Base-by-base conservation (phyloP, 169 alveolate species). In the Theileria annulata region DNA sequence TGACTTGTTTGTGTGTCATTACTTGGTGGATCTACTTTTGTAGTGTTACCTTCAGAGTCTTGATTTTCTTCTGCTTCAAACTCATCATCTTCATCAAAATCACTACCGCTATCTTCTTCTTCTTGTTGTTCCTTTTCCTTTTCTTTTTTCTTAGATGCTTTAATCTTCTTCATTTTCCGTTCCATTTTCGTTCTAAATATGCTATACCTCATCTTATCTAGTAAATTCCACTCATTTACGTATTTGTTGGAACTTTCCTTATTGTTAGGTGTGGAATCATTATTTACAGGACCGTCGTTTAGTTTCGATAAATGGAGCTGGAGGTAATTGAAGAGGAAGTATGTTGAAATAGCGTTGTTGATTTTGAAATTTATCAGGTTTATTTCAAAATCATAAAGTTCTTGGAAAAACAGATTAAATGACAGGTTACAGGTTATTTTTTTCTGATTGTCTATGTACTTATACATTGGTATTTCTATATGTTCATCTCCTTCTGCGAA, bases 341-440 rank as follows among this genome's bases (percentile, higher is more conserved):
- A 31, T 19, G 77, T 82, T n/a, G 94, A 89, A 3, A 79, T 79
- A 30, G 82, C 58, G 60, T 83, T 90, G 59, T 62, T 42, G 25
- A 86, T 77, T 17, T 87, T 58, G 90, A 91, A 89, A 47, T 79
- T 78, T 35, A 89, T 75, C 73, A 89, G 80, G 58, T 90, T 81
- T 37, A 89, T 66, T 62, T 89, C 94, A 71, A 89, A 89, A 77
- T 89, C 94, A 75, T 89, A 89, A 17, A 89, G 79, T 59, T 89
- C 94, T 74, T 89, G 94, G 79, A 89, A 89, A 51, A 79, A 89
- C 35, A 89, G 76, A 31, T 85, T 87, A 75, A 89, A 89, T 25
- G 87, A 89, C 30, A 89, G 67, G 31, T 84, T 80, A 66, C 92
- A 85, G 23, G 91, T 82, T 64, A 79, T 66, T 28, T 77, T 85